Conservation (phyloP, 805 yeast genomes). For the Candida insectorum region DNA sequence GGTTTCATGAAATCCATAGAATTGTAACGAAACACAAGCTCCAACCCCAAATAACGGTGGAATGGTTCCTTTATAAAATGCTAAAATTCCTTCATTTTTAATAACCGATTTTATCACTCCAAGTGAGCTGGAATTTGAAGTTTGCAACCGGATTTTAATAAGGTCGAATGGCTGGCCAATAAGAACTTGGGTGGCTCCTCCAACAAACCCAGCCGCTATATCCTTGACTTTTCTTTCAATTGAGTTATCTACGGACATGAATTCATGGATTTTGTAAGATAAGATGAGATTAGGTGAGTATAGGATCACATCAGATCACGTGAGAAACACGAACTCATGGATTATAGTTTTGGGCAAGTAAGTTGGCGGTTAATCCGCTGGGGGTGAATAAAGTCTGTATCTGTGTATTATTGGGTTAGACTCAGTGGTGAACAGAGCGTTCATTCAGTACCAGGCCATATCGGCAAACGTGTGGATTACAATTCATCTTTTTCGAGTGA, state of each 20-base stretch:
- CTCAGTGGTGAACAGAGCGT: no score
- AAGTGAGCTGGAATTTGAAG: constrained; percentile 29
- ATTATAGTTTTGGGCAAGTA: no score
- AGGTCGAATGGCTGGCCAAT: constrained; percentile 47
- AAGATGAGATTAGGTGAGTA: background rate
- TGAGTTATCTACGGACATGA: constrained; percentile 28
- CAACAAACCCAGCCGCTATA: constrained; percentile 42
- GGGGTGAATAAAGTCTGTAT: no score
- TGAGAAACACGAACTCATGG: background rate
- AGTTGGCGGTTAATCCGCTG: no score
- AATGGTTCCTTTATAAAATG: constrained; percentile 44
- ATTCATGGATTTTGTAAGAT: background rate
- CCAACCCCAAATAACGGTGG: constrained; percentile 47
- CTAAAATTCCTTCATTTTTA: constrained; percentile 38
- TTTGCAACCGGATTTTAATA: constrained; percentile 42
- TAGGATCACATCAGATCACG: background rate
- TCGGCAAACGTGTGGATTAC: no score
- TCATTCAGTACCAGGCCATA: no score
- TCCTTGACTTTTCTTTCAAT: constrained; percentile 37
- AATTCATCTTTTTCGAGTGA: no score
- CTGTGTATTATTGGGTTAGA: no score
- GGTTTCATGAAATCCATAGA: constrained; percentile 69
- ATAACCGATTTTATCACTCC: constrained; percentile 34
- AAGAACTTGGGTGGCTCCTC: constrained; percentile 46
- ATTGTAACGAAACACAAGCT: constrained; percentile 65